A percentile compares a stretch with the other conserved stretches of the same genome.
phyloP scores from a whole-genome alignment of 148 eudicot genomes.

The Silene uniflora region DNA sequence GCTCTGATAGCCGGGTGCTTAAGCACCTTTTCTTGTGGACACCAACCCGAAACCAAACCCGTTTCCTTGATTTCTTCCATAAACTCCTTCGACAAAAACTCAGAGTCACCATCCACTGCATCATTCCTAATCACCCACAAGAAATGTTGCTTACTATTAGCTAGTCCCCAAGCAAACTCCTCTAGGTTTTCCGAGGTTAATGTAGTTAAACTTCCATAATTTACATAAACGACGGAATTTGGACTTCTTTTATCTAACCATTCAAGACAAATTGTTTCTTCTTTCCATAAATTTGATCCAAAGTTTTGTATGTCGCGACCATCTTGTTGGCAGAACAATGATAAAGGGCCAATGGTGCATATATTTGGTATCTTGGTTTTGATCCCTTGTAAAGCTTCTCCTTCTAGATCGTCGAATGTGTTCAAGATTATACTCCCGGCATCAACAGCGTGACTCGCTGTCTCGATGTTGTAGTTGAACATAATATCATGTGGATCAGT shows the following conservation, averaged over 20 bases:
- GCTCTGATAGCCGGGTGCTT: slow-evolving; percentile 25
- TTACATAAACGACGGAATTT: too few species aligned
- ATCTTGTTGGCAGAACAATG: slow-evolving; percentile 8
- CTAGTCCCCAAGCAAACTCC: slow-evolving; percentile 38
- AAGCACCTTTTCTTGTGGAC: slow-evolving; percentile 32
- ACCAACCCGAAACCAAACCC: slow-evolving; percentile 28
- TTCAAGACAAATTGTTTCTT: slow-evolving; percentile 34
- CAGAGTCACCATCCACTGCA: neutral
- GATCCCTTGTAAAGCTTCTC: slow-evolving; percentile 9
- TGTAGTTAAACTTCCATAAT: slow-evolving; percentile 27
- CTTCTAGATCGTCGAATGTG: slow-evolving; percentile 20
- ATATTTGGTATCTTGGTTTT: slow-evolving; percentile 9
- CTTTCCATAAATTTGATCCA: slow-evolving; percentile 38
- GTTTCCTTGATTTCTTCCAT: slow-evolving; percentile 20
- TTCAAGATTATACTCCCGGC: slow-evolving; percentile 13
- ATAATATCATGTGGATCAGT: neutral
- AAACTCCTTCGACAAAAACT: slow-evolving; percentile 3
- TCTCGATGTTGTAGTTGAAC: neutral
- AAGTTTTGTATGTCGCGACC: neutral
- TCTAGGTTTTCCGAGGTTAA: slow-evolving; percentile 12
- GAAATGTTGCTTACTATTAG: slow-evolving; percentile 27
- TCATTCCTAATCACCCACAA: slow-evolving; percentile 25
- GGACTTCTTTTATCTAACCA: slow-evolving; percentile 38
- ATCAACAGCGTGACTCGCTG: neutral
- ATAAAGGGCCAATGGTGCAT: slow-evolving; percentile 20